Conservation (phyloP, 2,329 filamentous ascomycete species). For the Raffaelea albimanens region DNA sequence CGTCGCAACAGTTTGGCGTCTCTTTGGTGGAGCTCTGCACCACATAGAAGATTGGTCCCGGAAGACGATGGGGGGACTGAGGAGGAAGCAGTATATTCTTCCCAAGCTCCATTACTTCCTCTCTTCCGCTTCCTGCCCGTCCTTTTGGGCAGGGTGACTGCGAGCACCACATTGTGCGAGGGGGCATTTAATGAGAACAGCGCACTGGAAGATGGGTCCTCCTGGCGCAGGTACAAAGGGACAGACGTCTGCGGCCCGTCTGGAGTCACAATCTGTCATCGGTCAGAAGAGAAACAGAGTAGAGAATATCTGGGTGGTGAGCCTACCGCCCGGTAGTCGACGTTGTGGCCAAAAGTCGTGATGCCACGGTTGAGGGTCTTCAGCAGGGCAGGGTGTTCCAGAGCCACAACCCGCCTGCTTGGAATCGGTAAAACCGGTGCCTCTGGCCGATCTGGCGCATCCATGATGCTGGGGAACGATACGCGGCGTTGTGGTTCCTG, state of each 20-base stretch:
- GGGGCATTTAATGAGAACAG: conserved; percentile 66
- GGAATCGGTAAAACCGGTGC: conserved; percentile 28
- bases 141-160: conserved; percentile 75
- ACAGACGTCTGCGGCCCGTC: conserved; percentile 36
- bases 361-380: conserved; percentile 31
- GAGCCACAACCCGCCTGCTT: conserved; percentile 26
- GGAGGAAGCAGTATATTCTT: too few species aligned
- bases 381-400: conserved; percentile 34
- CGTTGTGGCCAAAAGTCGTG: conserved; percentile 28
- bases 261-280: conserved; percentile 35
- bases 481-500: too few species aligned
- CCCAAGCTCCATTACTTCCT: conserved; percentile 59
- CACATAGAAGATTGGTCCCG: too few species aligned
- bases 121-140: conserved; percentile 81
- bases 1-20: conserved; percentile 46
- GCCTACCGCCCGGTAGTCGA: conserved; percentile 26
- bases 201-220: conserved; percentile 70
- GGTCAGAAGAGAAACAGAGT: neutral
- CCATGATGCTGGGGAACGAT: too few species aligned
- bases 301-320: neutral
- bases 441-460: too few species aligned
- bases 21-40: conserved; percentile 24
- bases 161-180: conserved; percentile 77
- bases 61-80: too few species aligned
- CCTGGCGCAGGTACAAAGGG: conserved; percentile 68